A percentile compares a stretch with the other conserved stretches of the same genome.
These are phyloP conservation scores for Mycena latifolia DNA, from an alignment of 768 basidiomycete genomes.

Conservation along the genomic window DNA sequence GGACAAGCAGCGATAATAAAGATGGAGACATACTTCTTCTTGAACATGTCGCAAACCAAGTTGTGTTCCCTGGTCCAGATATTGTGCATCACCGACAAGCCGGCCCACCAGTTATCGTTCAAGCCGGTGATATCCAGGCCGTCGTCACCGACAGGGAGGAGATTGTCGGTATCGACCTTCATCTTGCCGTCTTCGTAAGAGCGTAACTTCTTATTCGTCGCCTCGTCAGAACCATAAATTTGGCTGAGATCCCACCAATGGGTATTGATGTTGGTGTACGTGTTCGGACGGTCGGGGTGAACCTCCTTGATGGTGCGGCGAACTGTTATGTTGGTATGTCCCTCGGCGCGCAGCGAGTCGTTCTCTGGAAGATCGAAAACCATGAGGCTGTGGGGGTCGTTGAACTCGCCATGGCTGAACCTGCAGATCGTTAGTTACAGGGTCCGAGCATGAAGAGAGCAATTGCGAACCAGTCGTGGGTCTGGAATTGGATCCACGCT, in stretches of 20 bases:
- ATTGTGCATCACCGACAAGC: slow-evolving; percentile 27
- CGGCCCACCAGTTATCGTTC: slow-evolving; percentile 30
- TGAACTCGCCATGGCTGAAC: slow-evolving; percentile 27
- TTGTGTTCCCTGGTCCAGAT: slow-evolving; percentile 33
- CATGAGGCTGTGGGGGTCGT: slow-evolving; percentile 29
- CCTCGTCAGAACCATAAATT: too few relatives aligned
- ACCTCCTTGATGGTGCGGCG: slow-evolving; percentile 17
- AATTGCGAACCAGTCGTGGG: slow-evolving; percentile 25
- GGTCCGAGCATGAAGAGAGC: neutral
- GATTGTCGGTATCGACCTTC: slow-evolving; percentile 14
- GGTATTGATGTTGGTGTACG: slow-evolving; percentile 26
- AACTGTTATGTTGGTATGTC: slow-evolving; percentile 26
- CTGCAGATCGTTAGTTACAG: neutral
- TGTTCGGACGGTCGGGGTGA: slow-evolving; percentile 15
- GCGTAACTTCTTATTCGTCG: slow-evolving; percentile 21
- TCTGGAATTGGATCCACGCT: slow-evolving; percentile 27
- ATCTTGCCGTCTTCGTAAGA: slow-evolving; percentile 26
- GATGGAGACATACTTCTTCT: slow-evolving; percentile 12
- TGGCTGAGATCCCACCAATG: slow-evolving; percentile 36
- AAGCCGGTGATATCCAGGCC: slow-evolving; percentile 26
- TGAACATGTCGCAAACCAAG: slow-evolving; percentile 33
- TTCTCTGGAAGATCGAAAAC: slow-evolving; percentile 13
- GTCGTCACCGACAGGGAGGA: slow-evolving; percentile 23
- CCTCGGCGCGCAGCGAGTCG: slow-evolving; percentile 23
- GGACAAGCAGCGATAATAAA: too few relatives aligned